Percentiles rank a stretch among this genome's conserved stretches.
Evolutionary conservation across 192 early-diverging fungal species (phyloP).

Genomic region (Coemansia sp.): DNA sequence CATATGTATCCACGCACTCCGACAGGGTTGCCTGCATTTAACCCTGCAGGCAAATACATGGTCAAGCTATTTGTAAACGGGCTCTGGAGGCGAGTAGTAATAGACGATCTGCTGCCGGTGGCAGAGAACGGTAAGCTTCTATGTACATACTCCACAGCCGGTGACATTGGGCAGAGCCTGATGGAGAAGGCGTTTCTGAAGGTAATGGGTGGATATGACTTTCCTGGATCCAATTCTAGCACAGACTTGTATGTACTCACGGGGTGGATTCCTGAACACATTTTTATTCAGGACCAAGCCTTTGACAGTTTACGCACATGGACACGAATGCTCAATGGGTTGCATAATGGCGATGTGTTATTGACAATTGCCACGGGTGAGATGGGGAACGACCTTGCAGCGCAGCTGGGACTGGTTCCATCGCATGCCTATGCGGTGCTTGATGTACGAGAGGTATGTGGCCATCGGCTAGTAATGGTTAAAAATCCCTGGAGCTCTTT

Average conservation of each 20-base stretch:
- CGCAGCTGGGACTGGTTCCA: constrained; percentile 71
- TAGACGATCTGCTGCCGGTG: constrained; percentile 87
- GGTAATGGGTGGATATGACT: constrained; percentile 93
- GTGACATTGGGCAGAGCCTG: constrained; percentile 60
- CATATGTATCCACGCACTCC: constrained; percentile 85
- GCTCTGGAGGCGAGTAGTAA: constrained; percentile 74
- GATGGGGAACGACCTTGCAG: constrained; percentile 64
- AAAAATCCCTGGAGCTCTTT: constrained; percentile 93
- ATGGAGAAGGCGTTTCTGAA: constrained; percentile 97
- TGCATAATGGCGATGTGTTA: constrained; percentile 68
- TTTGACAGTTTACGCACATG: constrained; percentile 72
- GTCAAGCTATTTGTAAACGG: constrained; percentile 86
- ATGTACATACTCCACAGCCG: constrained; percentile 80
- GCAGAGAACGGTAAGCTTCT: constrained; percentile 69
- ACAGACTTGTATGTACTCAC: constrained; percentile 88
- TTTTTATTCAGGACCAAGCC: constrained; percentile 70
- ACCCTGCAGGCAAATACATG: constrained; percentile 86
- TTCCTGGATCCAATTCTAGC: constrained; percentile 91
- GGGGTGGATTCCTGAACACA: constrained; percentile 91
- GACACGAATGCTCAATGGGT: constrained; percentile 67
- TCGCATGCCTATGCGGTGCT: constrained; percentile 90
- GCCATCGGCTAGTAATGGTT: constrained; percentile 71
- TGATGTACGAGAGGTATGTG: constrained; percentile 61
- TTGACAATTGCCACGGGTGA: constrained; percentile 85
- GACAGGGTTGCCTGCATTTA: constrained; percentile 71